Evolutionary conservation across 352 stramenopile species (phyloP), one percentile per base, ranked within the genome.

Genomic region (Peronospora belbahrii): DNA sequence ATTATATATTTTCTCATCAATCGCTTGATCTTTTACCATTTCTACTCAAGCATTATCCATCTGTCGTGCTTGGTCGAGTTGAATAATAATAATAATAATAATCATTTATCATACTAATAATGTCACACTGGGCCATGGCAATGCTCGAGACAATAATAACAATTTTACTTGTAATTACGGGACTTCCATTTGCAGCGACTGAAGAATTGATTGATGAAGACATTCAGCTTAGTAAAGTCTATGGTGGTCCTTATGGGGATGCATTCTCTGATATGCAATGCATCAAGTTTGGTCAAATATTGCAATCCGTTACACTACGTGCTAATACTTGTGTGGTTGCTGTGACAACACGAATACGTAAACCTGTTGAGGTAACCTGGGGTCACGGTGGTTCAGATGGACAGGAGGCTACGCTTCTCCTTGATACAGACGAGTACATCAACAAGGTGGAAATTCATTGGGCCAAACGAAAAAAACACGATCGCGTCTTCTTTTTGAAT

Each of bases 371-470:
- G 11, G 18, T n/a, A 17, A 61, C 35, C 19, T 59, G 44, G 42
- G 25, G 37, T 32, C 52, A 66, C 17, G 57, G 52, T 7, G 57
- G 57, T 0, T 48, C 20, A 2, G 42, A 42, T 11, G 46, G 52
- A 8, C 42, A 25, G 4, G 52, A 52, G 15, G 11, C 30, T 5
- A 27, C 30, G 0, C 34, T 66, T 5, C 19, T 24, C 11, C 57
- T 62, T 11, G 36, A 31, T 4, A 13, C 9, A 0, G 38, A 27
- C 2, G 57, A 66, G 19, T 62, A 62, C 25, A 36, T 66, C 11
- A 22, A 47, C 8, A 34, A 42, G 14, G 55, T 66, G 46, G 52
- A 62, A 27, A 49, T 66, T 18, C 56, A 65, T 30, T 62, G 51
- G 56, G 51, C 1, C 20, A 53, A 53, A 20, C 54, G 50, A 23